Evolutionary conservation across 495 filamentous ascomycete species (phyloP).

Genomic region (Talaromyces liani): DNA sequence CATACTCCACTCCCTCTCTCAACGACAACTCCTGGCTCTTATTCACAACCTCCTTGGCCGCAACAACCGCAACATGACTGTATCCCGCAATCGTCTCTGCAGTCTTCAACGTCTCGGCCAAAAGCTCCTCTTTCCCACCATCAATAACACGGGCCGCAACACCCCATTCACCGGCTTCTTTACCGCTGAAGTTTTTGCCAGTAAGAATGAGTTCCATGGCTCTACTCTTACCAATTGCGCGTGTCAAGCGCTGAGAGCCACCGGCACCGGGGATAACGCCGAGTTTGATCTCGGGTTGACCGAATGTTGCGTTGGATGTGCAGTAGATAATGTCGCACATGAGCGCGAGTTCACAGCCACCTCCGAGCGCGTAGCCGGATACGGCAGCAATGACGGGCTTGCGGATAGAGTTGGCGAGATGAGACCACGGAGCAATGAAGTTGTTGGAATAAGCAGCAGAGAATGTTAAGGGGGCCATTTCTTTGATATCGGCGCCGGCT

Average conservation of each 20-base stretch:
- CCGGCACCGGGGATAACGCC: conserved; percentile 90
- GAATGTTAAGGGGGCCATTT: conserved; percentile 91
- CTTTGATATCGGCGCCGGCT: conserved; percentile 97
- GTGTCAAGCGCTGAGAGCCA: conserved; percentile 81
- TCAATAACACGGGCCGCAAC: conserved; percentile 77
- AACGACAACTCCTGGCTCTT: conserved; percentile 87
- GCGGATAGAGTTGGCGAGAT: conserved; percentile 69
- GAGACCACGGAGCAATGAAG: conserved; percentile 92
- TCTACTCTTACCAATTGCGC: conserved; percentile 77
- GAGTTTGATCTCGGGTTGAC: conserved; percentile 93
- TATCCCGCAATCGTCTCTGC: conserved; percentile 84
- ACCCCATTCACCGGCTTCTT: conserved; percentile 83
- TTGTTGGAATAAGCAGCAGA: conserved; percentile 71
- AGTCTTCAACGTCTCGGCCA: conserved; percentile 69
- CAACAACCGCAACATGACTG: conserved; percentile 71
- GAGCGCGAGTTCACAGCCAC: conserved; percentile 94
- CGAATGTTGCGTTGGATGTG: conserved; percentile 73
- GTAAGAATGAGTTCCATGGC: conserved; percentile 96
- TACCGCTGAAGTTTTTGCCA: conserved; percentile 70
- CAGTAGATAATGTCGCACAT: conserved; percentile 96
- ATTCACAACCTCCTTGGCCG: conserved; percentile 96
- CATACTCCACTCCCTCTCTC: conserved; percentile 87
- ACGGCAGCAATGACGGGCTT: conserved; percentile 93
- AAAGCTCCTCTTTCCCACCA: conserved; percentile 65
- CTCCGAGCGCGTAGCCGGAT: conserved; percentile 87